A percentile compares a stretch with the other conserved stretches of the same genome.
Conservation (phyloP, 345 rosid species). For the Turnera subulata region DNA sequence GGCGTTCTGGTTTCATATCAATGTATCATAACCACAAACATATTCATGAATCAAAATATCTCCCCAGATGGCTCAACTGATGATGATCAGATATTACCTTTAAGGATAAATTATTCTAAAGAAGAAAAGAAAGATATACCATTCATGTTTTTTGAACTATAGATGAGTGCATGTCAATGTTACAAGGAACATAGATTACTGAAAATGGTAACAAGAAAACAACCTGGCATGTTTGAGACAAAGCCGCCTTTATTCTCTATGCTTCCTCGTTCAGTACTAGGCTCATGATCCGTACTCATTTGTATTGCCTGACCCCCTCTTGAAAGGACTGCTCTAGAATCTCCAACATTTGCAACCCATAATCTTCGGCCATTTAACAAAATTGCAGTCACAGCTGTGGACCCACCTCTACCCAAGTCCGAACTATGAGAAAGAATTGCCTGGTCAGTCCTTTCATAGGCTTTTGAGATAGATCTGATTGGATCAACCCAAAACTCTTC, state of each 20-base stretch:
- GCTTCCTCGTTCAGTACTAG: conserved; percentile 54
- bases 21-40: too few species aligned
- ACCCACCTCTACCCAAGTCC: conserved; percentile 70
- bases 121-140: too few species aligned
- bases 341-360: conserved; percentile 70
- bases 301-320: conserved; percentile 49
- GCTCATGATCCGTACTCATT: conserved; percentile 65
- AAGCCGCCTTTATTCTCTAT: conserved; percentile 73
- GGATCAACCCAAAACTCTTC: conserved; percentile 68
- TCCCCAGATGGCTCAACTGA: too few species aligned
- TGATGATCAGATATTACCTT: too few species aligned
- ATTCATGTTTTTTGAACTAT: too few species aligned
- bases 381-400: conserved; percentile 77
- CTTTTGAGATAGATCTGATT: conserved; percentile 48
- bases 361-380: conserved; percentile 45
- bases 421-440: conserved; percentile 50
- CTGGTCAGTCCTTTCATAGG: conserved; percentile 66
- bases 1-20: too few species aligned
- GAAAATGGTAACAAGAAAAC: background rate
- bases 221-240: conserved; percentile 79
- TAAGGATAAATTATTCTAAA: too few species aligned
- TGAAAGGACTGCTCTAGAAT: conserved; percentile 64
- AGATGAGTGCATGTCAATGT: too few species aligned
- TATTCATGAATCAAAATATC: too few species aligned
- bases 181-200: background rate